Evolutionary conservation across 2,329 filamentous ascomycete species (phyloP).

Genomic region (Sporothrix variecibatus): DNA sequence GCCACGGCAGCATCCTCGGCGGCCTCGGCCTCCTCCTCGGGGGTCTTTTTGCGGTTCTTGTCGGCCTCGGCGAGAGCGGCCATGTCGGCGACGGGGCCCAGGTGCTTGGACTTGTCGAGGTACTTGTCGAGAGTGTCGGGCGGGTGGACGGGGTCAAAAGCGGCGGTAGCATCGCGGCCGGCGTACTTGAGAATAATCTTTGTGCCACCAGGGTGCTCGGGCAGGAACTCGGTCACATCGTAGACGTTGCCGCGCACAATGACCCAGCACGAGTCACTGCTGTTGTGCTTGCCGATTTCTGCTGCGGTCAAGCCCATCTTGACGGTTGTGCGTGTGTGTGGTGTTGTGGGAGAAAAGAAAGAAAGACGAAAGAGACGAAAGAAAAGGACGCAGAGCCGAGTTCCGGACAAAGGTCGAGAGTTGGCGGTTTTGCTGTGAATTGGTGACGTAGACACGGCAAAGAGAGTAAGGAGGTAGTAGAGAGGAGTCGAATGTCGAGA

Average conservation of each 20-base stretch:
- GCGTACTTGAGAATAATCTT: constrained; percentile 98
- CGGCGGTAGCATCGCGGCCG: constrained; percentile 89
- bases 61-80: constrained; percentile 67
- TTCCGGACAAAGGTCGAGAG: neutral
- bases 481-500: constrained; percentile 4
- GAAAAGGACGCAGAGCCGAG: neutral
- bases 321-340: neutral
- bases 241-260: constrained; percentile 37
- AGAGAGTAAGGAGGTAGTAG: neutral
- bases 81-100: constrained; percentile 85
- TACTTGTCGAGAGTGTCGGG: constrained; percentile 86
- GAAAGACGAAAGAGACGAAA: neutral
- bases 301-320: constrained; percentile 36
- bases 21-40: constrained; percentile 62
- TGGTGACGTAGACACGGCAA: neutral
- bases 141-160: constrained; percentile 85
- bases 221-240: constrained; percentile 43
- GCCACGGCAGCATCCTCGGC: constrained; percentile 64
- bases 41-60: constrained; percentile 42
- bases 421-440: neutral
- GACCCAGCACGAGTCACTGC: constrained; percentile 42
- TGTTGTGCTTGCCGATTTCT: constrained; percentile 41
- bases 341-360: neutral
- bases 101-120: constrained; percentile 79
- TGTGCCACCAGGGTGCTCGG: constrained; percentile 82